Conservation (phyloP, 2,329 filamentous ascomycete species). For the Fusarium dlaminii region DNA sequence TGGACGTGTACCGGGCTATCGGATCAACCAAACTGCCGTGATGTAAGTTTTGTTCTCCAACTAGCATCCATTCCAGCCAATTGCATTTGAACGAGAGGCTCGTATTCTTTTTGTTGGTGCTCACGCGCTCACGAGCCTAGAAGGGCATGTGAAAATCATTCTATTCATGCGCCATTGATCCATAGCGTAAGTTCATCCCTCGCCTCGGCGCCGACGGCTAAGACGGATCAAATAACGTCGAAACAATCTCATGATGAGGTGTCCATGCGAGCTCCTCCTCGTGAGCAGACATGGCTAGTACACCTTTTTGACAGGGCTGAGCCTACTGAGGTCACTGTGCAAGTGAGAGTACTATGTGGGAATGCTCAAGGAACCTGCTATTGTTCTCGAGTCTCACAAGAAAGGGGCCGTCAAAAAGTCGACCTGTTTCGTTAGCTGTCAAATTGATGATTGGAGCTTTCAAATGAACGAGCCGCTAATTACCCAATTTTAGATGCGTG, state of each 20-base stretch:
- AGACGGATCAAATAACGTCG: conserved; percentile 1
- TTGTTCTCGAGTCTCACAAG: neutral
- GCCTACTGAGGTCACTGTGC: conserved; percentile 4
- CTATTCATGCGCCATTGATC: conserved; percentile 2
- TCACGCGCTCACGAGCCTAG: conserved; percentile 30
- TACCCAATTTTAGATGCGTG: conserved; percentile 32
- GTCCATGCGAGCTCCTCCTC: conserved; percentile 4
- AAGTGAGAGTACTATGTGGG: neutral
- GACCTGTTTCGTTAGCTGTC: conserved; percentile 18
- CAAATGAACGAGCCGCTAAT: conserved; percentile 28
- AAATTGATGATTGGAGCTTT: conserved; percentile 15
- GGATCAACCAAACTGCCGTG: conserved; percentile 24
- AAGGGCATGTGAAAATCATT: conserved; percentile 32
- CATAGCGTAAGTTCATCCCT: neutral
- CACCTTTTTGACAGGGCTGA: neutral
- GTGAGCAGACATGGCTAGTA: conserved; percentile 1
- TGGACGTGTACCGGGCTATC: conserved; percentile 3
- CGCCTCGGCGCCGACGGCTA: conserved; percentile 38
- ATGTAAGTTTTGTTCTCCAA: neutral
- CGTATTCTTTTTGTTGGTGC: conserved; percentile 28
- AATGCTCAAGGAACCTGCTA: neutral
- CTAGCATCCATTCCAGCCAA: neutral
- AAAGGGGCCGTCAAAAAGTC: conserved; percentile 20
- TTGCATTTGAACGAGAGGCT: conserved; percentile 7
- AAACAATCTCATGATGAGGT: conserved; percentile 17